Conservation (phyloP, 257 asterid genomes). For the Gardenia jasminoides region DNA sequence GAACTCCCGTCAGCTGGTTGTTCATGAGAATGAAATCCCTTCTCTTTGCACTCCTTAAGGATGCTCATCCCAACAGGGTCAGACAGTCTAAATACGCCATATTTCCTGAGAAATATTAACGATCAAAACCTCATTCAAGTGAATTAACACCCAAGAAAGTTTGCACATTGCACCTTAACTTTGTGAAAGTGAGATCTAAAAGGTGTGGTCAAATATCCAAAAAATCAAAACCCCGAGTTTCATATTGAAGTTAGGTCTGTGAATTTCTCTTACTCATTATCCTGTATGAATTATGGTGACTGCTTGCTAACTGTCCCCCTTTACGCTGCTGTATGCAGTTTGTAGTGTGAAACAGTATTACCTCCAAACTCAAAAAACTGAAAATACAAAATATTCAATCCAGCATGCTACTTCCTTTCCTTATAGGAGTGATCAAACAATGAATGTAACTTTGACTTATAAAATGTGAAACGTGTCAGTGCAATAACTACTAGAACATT, state of each 20-base stretch:
- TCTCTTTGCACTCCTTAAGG: constrained; percentile 43
- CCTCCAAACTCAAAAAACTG: background rate
- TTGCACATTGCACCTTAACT: background rate
- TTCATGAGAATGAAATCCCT: constrained; percentile 43
- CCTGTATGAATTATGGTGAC: background rate
- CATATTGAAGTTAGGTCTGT: background rate
- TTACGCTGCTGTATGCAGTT: background rate
- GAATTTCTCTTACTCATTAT: background rate
- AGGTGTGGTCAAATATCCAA: background rate
- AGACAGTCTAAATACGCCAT: constrained; percentile 42
- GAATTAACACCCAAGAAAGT: background rate
- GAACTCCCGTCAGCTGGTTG: constrained; percentile 39
- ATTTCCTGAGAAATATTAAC: constrained; percentile 27
- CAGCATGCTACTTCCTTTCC: background rate
- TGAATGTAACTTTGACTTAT: background rate
- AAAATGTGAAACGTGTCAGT: background rate
- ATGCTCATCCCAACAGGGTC: constrained; percentile 41
- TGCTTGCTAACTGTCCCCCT: background rate
- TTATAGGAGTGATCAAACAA: background rate
- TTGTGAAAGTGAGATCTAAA: background rate
- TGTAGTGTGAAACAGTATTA: background rate
- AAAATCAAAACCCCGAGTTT: background rate
- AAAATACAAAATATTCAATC: background rate
- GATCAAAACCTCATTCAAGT: background rate
- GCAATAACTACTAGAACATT: too few species aligned